Evolutionary conservation across 139 green algal genomes (phyloP), one percentile per base, ranked within the genome.

Genomic region (Penium margaritaceum): DNA sequence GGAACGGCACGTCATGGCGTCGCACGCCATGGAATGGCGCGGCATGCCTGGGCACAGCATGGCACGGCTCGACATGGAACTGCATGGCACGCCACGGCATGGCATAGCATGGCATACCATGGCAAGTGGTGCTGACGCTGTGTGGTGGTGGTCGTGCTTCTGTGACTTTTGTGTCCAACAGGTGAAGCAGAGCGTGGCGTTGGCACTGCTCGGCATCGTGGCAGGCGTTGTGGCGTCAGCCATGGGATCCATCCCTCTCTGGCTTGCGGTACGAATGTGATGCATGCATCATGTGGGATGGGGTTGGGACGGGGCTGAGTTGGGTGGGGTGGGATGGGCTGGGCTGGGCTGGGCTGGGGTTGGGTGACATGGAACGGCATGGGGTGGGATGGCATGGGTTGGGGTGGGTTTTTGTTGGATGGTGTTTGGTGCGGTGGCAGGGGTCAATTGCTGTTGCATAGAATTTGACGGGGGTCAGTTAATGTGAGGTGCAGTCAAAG

Each of bases 261-360:
- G 76, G 76, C 64, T 83, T 12, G 82, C 74, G 30, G 72, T 79
- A 39, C 24, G 53, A n/a, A n/a, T n/a, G n/a, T n/a, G n/a, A n/a
- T n/a, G n/a, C n/a, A n/a, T n/a, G n/a, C n/a, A n/a, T n/a, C n/a
- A n/a, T n/a, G n/a, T n/a, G n/a, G n/a, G n/a, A n/a, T n/a, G n/a
- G n/a, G n/a, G n/a, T n/a, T n/a, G n/a, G n/a, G n/a, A n/a, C n/a
- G n/a, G n/a, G n/a, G n/a, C n/a, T n/a, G n/a, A n/a, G n/a, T n/a
- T n/a, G n/a, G n/a, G n/a, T n/a, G n/a, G n/a, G n/a, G n/a, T n/a
- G n/a, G n/a, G n/a, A n/a, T n/a, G n/a, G n/a, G n/a, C n/a, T n/a
- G n/a, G n/a, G n/a, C n/a, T n/a, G n/a, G n/a, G n/a, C n/a, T n/a
- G n/a, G n/a, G n/a, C n/a, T n/a, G n/a, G n/a, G n/a, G n/a, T n/a